A percentile compares a stretch with the other conserved stretches of the same genome.
Evolutionary conservation across 176 grass and related monocot genomes (phyloP).

Genomic region (Stipa capillata): DNA sequence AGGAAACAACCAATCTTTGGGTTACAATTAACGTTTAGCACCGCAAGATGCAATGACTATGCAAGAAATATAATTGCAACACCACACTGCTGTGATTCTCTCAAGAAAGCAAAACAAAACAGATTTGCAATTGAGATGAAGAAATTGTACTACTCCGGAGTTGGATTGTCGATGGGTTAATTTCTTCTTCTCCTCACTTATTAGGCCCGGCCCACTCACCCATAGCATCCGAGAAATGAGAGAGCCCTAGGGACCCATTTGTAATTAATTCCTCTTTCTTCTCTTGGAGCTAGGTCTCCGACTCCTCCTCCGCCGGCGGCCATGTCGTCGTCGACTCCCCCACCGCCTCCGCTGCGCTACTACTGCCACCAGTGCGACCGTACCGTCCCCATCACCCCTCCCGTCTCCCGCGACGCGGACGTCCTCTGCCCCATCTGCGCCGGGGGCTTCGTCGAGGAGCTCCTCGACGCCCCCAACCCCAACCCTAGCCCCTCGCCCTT

Average conservation of each 20-base stretch:
- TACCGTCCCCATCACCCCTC: slow-evolving; percentile 27
- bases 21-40: not conserved
- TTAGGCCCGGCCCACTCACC: no score
- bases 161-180: no score
- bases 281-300: no score
- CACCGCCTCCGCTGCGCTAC: not conserved
- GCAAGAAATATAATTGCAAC: not conserved
- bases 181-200: no score
- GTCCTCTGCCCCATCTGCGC: slow-evolving; percentile 56
- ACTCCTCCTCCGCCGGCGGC: no score
- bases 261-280: no score
- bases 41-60: not conserved
- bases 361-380: slow-evolving; percentile 81
- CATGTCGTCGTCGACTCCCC: slow-evolving; percentile 28
- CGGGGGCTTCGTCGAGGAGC: slow-evolving; percentile 73
- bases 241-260: no score
- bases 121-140: no score
- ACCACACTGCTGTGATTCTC: not conserved
- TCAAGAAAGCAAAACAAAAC: not conserved
- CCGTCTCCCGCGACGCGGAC: slow-evolving; percentile 47
- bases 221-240: no score
- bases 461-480: not conserved
- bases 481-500: slow-evolving; percentile 11
- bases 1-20: no score
- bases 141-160: no score